A percentile compares a stretch with the other conserved stretches of the same genome.
Evolutionary conservation across 1,284 basidiomycete genomes (phyloP).

Genomic region (Anthracocystis setariae): DNA sequence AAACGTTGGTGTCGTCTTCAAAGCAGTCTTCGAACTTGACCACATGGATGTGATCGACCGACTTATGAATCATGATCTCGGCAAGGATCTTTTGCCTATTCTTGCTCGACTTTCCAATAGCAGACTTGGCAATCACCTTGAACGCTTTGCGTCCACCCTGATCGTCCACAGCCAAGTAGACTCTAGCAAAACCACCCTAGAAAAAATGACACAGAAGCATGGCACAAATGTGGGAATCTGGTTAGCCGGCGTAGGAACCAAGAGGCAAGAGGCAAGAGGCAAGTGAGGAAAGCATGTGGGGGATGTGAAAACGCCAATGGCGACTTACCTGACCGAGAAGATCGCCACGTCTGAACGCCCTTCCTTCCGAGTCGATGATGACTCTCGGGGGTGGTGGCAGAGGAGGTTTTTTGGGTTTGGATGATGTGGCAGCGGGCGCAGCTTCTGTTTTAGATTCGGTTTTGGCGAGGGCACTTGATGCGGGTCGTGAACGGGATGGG

Average conservation of each 20-base stretch:
- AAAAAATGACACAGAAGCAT: neutral
- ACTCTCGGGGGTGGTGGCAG: conserved; percentile 60
- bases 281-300: neutral
- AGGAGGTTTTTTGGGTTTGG: conserved; percentile 55
- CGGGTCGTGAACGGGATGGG: conserved; percentile 26
- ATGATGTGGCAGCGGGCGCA: conserved; percentile 11
- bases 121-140: conserved; percentile 69
- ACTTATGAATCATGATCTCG: conserved; percentile 97
- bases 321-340: conserved; percentile 58
- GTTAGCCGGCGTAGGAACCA: too few species aligned
- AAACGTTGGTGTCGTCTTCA: conserved; percentile 93
- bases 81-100: conserved; percentile 81
- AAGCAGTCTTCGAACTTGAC: conserved; percentile 93
- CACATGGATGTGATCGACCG: conserved; percentile 90
- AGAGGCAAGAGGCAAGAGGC: neutral
- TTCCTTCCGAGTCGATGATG: conserved; percentile 58
- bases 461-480: conserved; percentile 23
- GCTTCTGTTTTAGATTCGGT: conserved; percentile 3
- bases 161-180: conserved; percentile 64
- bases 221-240: neutral
- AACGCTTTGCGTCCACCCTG: conserved; percentile 67
- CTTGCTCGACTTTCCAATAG: conserved; percentile 68
- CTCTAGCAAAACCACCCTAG: conserved; percentile 68
- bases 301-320: neutral
- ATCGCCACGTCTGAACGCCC: conserved; percentile 52